Percentiles rank a stretch among this genome's conserved stretches.
Evolutionary conservation across 177 flowering plant genomes (phyloP).

Genomic region (Vitis hybrid): DNA sequence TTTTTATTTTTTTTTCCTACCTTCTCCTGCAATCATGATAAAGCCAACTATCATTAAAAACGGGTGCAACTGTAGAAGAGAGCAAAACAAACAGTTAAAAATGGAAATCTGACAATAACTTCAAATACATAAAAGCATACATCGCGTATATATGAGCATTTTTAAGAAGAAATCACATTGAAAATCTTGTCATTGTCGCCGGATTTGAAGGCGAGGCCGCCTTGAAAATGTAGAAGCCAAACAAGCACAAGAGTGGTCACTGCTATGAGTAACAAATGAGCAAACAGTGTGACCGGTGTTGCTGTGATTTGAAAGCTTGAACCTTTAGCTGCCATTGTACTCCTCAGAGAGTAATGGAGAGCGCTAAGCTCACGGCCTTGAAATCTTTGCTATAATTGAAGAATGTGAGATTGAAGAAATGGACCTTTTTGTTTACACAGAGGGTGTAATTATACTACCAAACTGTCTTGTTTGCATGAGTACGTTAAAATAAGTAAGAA

Average conservation of each 20-base stretch:
- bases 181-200: slow-evolving; percentile 36
- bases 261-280: slow-evolving; percentile 48
- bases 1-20: slow-evolving; percentile 17
- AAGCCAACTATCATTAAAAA: slow-evolving; percentile 44
- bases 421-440: too few relatives aligned
- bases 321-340: slow-evolving; percentile 20
- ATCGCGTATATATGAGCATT: too few relatives aligned
- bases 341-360: background rate
- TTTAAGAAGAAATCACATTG: slow-evolving; percentile 24
- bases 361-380: too few relatives aligned
- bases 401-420: too few relatives aligned
- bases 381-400: too few relatives aligned
- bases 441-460: too few relatives aligned
- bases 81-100: background rate
- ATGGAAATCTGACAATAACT: background rate
- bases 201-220: slow-evolving; percentile 47
- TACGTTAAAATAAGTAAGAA: too few relatives aligned
- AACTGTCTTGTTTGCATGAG: too few relatives aligned
- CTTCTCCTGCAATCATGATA: slow-evolving; percentile 45
- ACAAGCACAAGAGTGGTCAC: slow-evolving; percentile 50
- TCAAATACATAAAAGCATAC: background rate
- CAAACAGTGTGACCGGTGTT: slow-evolving; percentile 38
- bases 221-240: slow-evolving; percentile 46
- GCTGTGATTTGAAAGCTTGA: slow-evolving; percentile 27
- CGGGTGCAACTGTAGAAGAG: slow-evolving; percentile 42